Conservation (phyloP, 352 stramenopile genomes). For the Plasmopara muralis region DNA sequence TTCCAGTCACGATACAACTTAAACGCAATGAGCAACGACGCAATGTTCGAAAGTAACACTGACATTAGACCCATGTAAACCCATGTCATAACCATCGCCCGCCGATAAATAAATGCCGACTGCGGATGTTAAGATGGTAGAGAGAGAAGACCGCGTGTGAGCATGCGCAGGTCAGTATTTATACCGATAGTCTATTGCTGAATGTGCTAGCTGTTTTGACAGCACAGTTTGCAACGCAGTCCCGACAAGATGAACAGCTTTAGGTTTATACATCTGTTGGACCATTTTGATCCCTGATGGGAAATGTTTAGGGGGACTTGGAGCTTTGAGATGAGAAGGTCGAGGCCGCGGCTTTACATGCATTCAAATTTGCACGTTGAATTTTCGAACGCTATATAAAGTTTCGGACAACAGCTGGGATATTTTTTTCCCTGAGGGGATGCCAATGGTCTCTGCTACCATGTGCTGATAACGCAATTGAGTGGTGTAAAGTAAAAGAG, state of each 20-base stretch:
- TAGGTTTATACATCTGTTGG: conserved; percentile 14
- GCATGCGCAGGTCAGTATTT: conserved; percentile 14
- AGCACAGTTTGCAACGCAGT: conserved; percentile 8
- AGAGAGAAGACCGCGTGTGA: conserved; percentile 6
- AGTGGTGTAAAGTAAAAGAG: no score
- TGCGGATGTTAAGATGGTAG: conserved; percentile 4
- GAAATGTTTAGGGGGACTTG: background rate
- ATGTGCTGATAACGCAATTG: no score
- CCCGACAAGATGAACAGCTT: conserved; percentile 19
- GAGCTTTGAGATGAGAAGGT: no score
- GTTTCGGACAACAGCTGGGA: no score
- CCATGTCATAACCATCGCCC: conserved; percentile 29
- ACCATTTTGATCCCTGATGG: conserved; percentile 13
- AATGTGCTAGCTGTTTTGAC: background rate
- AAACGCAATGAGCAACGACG: conserved; percentile 31
- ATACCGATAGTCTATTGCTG: background rate
- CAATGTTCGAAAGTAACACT: conserved; percentile 30
- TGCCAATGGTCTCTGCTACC: no score
- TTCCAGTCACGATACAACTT: conserved; percentile 44
- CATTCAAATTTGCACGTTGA: no score
- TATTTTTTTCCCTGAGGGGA: no score
- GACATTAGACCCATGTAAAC: conserved; percentile 22
- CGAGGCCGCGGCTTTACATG: no score
- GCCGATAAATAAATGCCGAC: conserved; percentile 12
- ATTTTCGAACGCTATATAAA: no score